These are phyloP conservation scores for Iberis pinnata DNA, from an alignment of 345 rosid genomes.

Conservation along the genomic window DNA sequence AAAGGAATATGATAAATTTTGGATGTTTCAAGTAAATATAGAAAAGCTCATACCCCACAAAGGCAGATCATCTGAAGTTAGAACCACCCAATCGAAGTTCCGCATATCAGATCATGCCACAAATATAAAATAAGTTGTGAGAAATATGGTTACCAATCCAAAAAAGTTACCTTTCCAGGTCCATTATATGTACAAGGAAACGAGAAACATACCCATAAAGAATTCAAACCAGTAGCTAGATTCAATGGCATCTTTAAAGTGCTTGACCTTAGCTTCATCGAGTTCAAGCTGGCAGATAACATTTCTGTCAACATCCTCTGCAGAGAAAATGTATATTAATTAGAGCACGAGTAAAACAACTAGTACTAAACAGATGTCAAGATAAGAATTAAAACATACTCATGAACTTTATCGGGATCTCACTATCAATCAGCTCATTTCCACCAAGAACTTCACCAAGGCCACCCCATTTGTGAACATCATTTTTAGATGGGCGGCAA, in stretches of 20 bases:
- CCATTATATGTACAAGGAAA: background rate
- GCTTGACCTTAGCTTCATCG: conserved; percentile 58
- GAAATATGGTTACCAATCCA: conserved; percentile 22
- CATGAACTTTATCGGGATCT: conserved; percentile 67
- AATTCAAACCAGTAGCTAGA: conserved; percentile 89
- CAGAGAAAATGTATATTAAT: background rate
- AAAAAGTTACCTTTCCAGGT: background rate
- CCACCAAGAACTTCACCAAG: conserved; percentile 99
- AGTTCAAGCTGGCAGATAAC: conserved; percentile 59
- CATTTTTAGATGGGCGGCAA: conserved; percentile 55
- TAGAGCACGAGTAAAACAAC: conserved; percentile 4
- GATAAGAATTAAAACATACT: conserved; percentile 42
- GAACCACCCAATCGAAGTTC: conserved; percentile 31
- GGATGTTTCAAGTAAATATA: conserved; percentile 1
- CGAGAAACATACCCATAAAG: conserved; percentile 46
- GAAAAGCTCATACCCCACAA: conserved; percentile 56
- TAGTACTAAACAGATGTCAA: background rate
- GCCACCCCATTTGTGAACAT: conserved; percentile 98
- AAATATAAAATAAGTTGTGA: conserved; percentile 13
- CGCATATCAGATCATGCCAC: conserved; percentile 27
- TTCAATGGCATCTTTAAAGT: conserved; percentile 84
- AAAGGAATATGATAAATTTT: background rate
- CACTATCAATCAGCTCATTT: conserved; percentile 96
- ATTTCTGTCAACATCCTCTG: conserved; percentile 60
- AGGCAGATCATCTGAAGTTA: conserved; percentile 81